These are phyloP conservation scores for Patellifolia procumbens DNA, from an alignment of 179 eudicot genomes.

Conservation along the genomic window DNA sequence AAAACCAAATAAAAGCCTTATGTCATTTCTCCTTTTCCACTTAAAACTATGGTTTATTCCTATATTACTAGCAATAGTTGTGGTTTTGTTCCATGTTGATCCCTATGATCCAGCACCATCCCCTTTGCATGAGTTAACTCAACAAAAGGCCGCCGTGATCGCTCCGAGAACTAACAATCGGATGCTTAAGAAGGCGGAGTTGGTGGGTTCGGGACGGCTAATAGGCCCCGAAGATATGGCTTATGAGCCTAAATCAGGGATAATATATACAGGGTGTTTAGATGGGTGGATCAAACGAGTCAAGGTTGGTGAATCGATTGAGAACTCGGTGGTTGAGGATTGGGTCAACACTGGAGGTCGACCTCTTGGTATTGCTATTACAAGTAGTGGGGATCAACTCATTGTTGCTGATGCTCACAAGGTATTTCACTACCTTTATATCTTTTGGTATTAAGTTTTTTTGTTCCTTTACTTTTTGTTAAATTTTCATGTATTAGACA, in stretches of 20 bases:
- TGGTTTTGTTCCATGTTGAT: conserved; percentile 38
- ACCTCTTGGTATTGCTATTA: conserved; percentile 72
- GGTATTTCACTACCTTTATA: conserved; percentile 26
- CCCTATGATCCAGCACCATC: conserved; percentile 58
- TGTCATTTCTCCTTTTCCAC: background rate
- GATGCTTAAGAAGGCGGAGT: conserved; percentile 44
- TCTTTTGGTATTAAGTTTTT: background rate
- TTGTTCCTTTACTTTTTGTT: too few species aligned
- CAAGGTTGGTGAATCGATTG: conserved; percentile 28
- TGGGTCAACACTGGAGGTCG: conserved; percentile 89
- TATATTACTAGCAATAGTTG: conserved; percentile 18
- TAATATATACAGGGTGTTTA: conserved; percentile 65
- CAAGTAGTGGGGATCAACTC: conserved; percentile 38
- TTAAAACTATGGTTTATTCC: background rate
- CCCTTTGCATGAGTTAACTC: conserved; percentile 41
- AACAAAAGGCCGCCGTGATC: background rate
- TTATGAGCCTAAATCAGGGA: conserved; percentile 44
- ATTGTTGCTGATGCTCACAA: conserved; percentile 71
- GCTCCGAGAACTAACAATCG: conserved; percentile 21
- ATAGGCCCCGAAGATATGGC: conserved; percentile 73
- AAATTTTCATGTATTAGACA: too few species aligned
- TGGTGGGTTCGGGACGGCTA: conserved; percentile 47
- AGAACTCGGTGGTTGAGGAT: conserved; percentile 44
- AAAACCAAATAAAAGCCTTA: background rate
- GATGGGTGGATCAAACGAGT: conserved; percentile 92